phyloP scores from a whole-genome alignment of 768 basidiomycete genomes.

The Suillus subaureus region DNA sequence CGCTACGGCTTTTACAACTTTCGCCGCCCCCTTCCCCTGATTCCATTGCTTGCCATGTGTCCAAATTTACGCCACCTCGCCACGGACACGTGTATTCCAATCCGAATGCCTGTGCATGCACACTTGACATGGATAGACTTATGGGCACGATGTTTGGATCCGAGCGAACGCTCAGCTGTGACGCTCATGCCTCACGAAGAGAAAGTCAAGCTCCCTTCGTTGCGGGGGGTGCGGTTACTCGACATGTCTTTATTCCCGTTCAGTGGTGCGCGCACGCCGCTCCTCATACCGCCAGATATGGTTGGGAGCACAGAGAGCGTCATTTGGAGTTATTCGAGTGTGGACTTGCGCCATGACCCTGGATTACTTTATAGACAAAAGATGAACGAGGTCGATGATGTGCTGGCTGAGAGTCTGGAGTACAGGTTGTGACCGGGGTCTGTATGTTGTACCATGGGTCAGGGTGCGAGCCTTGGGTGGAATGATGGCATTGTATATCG shows the following conservation, averaged over 20 bases:
- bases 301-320: not conserved
- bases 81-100: not conserved
- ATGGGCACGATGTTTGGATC: not conserved
- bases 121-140: not conserved
- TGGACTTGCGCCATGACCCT: slow-evolving; percentile 2
- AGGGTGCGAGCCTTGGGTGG: not conserved
- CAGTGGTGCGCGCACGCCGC: not conserved
- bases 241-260: not conserved
- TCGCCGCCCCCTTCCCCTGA: not conserved
- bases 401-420: not conserved
- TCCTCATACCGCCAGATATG: slow-evolving; percentile 1
- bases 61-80: not conserved
- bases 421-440: not conserved
- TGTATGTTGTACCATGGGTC: not conserved
- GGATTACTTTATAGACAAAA: not conserved
- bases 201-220: not conserved
- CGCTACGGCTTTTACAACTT: not conserved
- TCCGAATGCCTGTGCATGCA: not conserved
- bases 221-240: not conserved
- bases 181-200: not conserved
- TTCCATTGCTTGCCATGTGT: not conserved
- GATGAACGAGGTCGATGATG: not conserved
- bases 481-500: not conserved
- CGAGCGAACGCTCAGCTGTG: not conserved
- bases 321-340: not conserved